Conservation (phyloP, 441 rosid genomes). For the Erodium trifolium region DNA sequence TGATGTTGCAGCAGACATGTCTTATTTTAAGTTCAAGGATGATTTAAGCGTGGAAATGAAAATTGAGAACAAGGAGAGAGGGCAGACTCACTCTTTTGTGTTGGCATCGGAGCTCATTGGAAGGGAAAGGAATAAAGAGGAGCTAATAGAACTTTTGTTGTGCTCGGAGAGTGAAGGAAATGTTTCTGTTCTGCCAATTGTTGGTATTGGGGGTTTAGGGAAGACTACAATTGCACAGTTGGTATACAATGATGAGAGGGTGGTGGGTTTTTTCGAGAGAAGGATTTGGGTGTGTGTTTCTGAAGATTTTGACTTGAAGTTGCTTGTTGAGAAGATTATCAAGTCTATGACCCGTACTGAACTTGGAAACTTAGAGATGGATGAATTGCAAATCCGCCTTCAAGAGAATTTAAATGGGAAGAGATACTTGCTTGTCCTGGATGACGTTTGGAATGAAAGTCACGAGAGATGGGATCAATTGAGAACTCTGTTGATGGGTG, state of each 20-base stretch:
- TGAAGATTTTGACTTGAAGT: slow-evolving; percentile 21
- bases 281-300: slow-evolving; percentile 14
- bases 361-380: slow-evolving; percentile 14
- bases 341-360: background rate
- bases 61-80: slow-evolving; percentile 11
- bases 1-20: slow-evolving; percentile 7
- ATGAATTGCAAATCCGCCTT: slow-evolving; percentile 18
- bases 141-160: slow-evolving; percentile 19
- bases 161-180: background rate
- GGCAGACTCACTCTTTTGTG: slow-evolving; percentile 25
- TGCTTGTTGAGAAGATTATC: slow-evolving; percentile 15
- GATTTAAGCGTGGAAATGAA: background rate
- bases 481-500: slow-evolving; percentile 16
- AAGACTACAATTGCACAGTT: slow-evolving; percentile 34
- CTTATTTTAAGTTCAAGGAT: slow-evolving; percentile 7
- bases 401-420: slow-evolving; percentile 14
- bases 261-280: slow-evolving; percentile 16
- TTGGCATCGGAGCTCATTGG: slow-evolving; percentile 23
- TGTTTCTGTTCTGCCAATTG: slow-evolving; percentile 23
- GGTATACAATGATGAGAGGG: slow-evolving; percentile 23
- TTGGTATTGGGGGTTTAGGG: slow-evolving; percentile 35
- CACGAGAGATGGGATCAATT: slow-evolving; percentile 18
- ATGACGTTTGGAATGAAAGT: slow-evolving; percentile 36
- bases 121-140: slow-evolving; percentile 26
- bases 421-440: slow-evolving; percentile 29